Percentiles rank a stretch among this genome's conserved stretches.
phyloP scores from a whole-genome alignment of 306 rosid genomes.

The Hippophae gyantsensis region DNA sequence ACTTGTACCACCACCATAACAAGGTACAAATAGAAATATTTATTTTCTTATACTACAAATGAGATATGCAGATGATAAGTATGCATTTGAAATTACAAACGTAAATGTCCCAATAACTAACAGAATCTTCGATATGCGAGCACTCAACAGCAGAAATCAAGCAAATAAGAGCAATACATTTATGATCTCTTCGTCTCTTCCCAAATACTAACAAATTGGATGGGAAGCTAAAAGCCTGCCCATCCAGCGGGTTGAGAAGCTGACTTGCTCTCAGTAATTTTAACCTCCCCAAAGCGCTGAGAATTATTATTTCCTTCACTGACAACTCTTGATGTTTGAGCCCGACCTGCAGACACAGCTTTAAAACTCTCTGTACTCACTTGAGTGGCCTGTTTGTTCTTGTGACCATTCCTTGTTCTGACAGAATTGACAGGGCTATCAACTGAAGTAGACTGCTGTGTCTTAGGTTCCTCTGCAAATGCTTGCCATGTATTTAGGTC shows the following conservation, averaged over 20 bases:
- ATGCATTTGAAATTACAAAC: slow-evolving; percentile 16
- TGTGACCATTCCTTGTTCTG: slow-evolving; percentile 52
- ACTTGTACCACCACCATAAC: background rate
- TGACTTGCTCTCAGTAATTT: slow-evolving; percentile 39
- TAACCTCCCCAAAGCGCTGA: slow-evolving; percentile 37
- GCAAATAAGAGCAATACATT: slow-evolving; percentile 8
- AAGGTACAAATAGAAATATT: background rate
- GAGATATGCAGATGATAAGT: slow-evolving; percentile 7
- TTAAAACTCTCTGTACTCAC: slow-evolving; percentile 46
- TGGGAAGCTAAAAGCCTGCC: slow-evolving; percentile 67
- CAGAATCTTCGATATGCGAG: slow-evolving; percentile 29
- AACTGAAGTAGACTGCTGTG: slow-evolving; percentile 27
- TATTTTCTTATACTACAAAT: slow-evolving; percentile 15
- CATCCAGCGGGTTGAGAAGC: slow-evolving; percentile 90
- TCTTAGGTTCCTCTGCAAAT: slow-evolving; percentile 50
- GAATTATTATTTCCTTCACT: slow-evolving; percentile 40
- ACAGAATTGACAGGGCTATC: slow-evolving; percentile 56
- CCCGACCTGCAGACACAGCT: slow-evolving; percentile 42
- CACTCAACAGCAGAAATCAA: slow-evolving; percentile 37
- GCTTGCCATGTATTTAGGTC: slow-evolving; percentile 76
- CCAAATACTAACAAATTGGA: slow-evolving; percentile 16
- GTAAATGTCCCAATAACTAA: slow-evolving; percentile 20
- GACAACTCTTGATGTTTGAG: slow-evolving; percentile 35
- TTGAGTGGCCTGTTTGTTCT: slow-evolving; percentile 38
- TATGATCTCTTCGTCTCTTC: slow-evolving; percentile 15